Evolutionary conservation across 2,329 filamentous ascomycete genomes (phyloP), one percentile per base, ranked within the genome.

Genomic region (Stagonosporopsis cucurbitacearum): DNA sequence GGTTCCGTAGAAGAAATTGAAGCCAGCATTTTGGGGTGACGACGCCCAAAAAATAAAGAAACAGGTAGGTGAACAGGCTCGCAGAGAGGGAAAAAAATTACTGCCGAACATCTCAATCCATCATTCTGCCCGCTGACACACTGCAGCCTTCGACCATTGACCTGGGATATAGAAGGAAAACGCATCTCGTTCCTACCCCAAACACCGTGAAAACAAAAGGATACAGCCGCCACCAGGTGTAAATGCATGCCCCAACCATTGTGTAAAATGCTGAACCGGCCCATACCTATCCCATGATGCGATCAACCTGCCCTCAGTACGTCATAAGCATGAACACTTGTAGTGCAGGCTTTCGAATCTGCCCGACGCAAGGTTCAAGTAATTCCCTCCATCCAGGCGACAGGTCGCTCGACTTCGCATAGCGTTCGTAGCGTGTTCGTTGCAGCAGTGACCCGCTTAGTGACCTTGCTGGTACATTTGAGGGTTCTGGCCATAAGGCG

Each of bases 401-500:
- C 37, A 30, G 33, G 25, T 48, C 69, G 60, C 57, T 69, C 64
- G 55, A 61, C 64, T 59, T 58, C 63, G 58, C 54, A 62, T 44
- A 59, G 58, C 57, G 54, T 63, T 50, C 58, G 57, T 58, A 47
- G 60, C 49, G 63, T 63, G 50, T 72, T 61, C 46, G 64, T 64
- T 69, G 56, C 57, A 30, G 59, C 46, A 54, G 58, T 54, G 52
- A 53, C 63, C 58, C 59, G 54, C 50, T 52, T 75, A 74, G 62
- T 73, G 68, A 69, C 74, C 72, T 68, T 78, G 76, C 62, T 77
- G 75, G 65, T 82, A 82, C 70, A 80, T 80, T 64, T 80, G 75
- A 49, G 80, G 73, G 65, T 77, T 78, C 58, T 75, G 72, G 63
- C 78, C 77, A 65, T 82, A 82, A 15, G 80, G 80, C 55, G 80